Evolutionary conservation across 192 early-diverging fungal genomes (phyloP).

Genomic region (Coemansia sp.): DNA sequence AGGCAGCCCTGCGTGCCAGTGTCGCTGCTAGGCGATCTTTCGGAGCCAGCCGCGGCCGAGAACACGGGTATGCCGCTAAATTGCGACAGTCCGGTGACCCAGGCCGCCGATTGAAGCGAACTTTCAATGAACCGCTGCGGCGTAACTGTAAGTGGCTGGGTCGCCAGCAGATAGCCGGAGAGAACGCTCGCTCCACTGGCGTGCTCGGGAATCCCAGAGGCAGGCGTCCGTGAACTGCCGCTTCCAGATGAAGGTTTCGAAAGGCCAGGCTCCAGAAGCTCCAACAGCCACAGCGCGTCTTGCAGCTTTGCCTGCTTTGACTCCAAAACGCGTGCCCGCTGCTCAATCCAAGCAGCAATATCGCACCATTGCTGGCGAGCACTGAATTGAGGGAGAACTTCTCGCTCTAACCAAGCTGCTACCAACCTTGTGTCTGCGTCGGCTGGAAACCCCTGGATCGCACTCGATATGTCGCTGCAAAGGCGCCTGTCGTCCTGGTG

Average conservation of each 20-base stretch:
- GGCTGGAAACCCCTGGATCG: slow-evolving; percentile 52
- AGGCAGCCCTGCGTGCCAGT: slow-evolving; percentile 11
- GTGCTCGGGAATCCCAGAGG: not conserved
- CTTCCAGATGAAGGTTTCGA: not conserved
- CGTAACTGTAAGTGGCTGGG: slow-evolving; percentile 11
- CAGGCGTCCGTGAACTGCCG: not conserved
- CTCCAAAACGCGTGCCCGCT: slow-evolving; percentile 55
- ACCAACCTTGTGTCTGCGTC: slow-evolving; percentile 13
- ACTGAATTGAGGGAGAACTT: slow-evolving; percentile 53
- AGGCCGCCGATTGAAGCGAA: slow-evolving; percentile 8
- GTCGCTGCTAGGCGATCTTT: not conserved
- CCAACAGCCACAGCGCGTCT: slow-evolving; percentile 50
- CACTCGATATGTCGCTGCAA: slow-evolving; percentile 36
- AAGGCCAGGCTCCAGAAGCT: slow-evolving; percentile 32
- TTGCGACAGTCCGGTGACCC: slow-evolving; percentile 10
- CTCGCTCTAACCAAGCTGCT: slow-evolving; percentile 52
- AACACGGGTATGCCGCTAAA: slow-evolving; percentile 1
- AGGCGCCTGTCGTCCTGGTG: slow-evolving; percentile 48
- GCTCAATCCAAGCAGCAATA: slow-evolving; percentile 56
- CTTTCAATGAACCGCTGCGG: slow-evolving; percentile 32
- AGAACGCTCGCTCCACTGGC: not conserved
- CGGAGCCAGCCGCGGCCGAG: not conserved
- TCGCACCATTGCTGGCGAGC: slow-evolving; percentile 18
- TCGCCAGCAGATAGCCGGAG: not conserved
- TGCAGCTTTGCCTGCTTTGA: slow-evolving; percentile 29